Base-by-base conservation (phyloP, 148 eudicot species). In the Agrostemma githago region DNA sequence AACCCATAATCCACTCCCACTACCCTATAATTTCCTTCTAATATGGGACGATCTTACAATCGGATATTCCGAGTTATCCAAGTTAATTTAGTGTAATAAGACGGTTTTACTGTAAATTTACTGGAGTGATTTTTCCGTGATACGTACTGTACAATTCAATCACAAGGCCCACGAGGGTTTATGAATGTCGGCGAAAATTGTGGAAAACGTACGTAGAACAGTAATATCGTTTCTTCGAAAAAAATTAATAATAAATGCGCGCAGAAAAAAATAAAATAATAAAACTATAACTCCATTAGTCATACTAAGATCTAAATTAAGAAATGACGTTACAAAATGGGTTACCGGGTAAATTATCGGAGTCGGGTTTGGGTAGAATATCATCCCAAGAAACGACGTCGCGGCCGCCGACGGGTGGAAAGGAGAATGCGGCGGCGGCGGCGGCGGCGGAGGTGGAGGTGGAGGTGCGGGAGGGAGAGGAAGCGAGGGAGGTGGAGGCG, bases 311-410 rank as follows among this genome's bases (percentile, higher is more conserved):
- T 26, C 34, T 26, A 48, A 64, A 10, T 17, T 8, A 8, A 59
- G n/a, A 48, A 40, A 3, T 14, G 6, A 2, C 58, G 2, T 72
- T 5, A 51, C 4, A 48, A 48, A 14, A 16, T 12, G 12, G 6
- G 17, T 62, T 68, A 91, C 97, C 97, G 6, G 91, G 85, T 53
- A 83, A 83, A 63, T 26, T 51, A 8, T 89, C 88, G 2, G 79
- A 16, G 41, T 71, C 64, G 6, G 79, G 75, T 78, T 83, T 82
- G 66, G 59, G 68, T 5, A 62, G 68, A 74, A 86, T 84, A 10
- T 81, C 79, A 48, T 87, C 89, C 88, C 87, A 88, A 41, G 81
- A 73, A 63, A 86, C 79, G 59, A 83, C 91, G 72, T 85, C 97
- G 66, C 86, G 82, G 10, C 92, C 90, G n/a, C 85, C 87, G 71